Evolutionary conservation across 2,329 filamentous ascomycete species (phyloP), one percentile per base, ranked within the genome.

Genomic region (Cercospora sp.): DNA sequence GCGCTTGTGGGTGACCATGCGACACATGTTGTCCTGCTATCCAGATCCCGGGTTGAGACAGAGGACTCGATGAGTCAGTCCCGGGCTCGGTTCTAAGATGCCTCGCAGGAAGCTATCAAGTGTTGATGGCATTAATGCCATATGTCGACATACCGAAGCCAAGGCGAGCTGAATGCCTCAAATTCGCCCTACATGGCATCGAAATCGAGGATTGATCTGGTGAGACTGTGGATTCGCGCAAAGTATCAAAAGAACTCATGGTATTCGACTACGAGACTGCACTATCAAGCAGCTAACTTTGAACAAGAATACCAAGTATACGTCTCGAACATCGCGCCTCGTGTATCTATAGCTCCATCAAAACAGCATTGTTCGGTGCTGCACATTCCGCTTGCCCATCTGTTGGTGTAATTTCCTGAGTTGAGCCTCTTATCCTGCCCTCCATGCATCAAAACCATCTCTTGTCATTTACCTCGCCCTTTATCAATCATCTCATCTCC

Each of bases 1-100:
- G 62, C 53, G 66, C 64, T 40, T 66, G 57, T 43, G 66, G 69
- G 34, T 70, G 55, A 64, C 13, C 13, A 24, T 3, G 3, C 13
- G 13, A 43, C 37, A 16, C n/a, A 16, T 8, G 7, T 12, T 34
- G 2, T 10, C 10, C 32, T 34, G 37, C 37, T 43, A n/a, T 43
- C 16, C 6, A 43, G 2, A 43, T 3, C 37, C 18, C 45, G 26
- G 0, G 18, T 26, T 21, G 16, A 51, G 45, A 16, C 18, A 13
- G 4, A 12, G 26, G 10, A 51, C 21, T 13, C 18, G 9, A 13
- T 51, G 45, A 24, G 45, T 51, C 18, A 13, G 6, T 51, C 5
- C 45, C 7, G 45, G 5, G 12, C 45, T 24, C 7, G n/a, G 18
- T 24, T 21, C 26, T 21, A 7, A 10, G 21, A 26, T 51, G 43